Evolutionary conservation across 805 yeast genomes (phyloP).

Genomic region (Lachancea cidri): DNA sequence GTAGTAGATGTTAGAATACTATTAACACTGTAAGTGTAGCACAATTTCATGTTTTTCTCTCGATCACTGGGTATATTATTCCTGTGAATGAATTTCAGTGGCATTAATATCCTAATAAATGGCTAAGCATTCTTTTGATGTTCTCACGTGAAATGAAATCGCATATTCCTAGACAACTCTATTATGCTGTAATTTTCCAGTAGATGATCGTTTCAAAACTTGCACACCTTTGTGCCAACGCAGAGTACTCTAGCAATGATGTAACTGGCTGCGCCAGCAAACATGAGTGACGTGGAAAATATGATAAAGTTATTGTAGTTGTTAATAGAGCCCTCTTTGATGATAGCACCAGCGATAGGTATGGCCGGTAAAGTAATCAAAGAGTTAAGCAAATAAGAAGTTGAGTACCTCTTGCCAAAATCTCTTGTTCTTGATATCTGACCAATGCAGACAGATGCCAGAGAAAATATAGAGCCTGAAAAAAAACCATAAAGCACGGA

Average conservation of each 20-base stretch:
- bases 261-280: slow-evolving; percentile 37
- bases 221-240: slow-evolving; percentile 39
- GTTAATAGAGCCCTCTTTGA: slow-evolving; percentile 30
- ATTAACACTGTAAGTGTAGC: no score
- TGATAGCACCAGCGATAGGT: slow-evolving; percentile 47
- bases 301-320: slow-evolving; percentile 42
- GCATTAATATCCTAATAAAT: no score
- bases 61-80: no score
- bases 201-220: no score
- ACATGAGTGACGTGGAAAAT: slow-evolving; percentile 39
- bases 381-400: slow-evolving; percentile 55
- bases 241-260: slow-evolving; percentile 37
- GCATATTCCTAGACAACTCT: no score
- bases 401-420: slow-evolving; percentile 52
- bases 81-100: no score
- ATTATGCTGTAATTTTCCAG: no score
- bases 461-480: slow-evolving; percentile 50
- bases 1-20: no score
- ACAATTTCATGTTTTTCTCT: no score
- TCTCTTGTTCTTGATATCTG: slow-evolving; percentile 51
- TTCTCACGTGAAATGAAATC: no score
- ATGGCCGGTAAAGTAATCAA: slow-evolving; percentile 43
- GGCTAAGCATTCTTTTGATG: no score
- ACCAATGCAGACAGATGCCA: slow-evolving; percentile 60
- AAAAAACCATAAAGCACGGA: slow-evolving; percentile 49